A percentile compares a stretch with the other conserved stretches of the same genome.
phyloP scores from a whole-genome alignment of 805 yeast genomes.

The Starmerella khaoyaiensis region DNA sequence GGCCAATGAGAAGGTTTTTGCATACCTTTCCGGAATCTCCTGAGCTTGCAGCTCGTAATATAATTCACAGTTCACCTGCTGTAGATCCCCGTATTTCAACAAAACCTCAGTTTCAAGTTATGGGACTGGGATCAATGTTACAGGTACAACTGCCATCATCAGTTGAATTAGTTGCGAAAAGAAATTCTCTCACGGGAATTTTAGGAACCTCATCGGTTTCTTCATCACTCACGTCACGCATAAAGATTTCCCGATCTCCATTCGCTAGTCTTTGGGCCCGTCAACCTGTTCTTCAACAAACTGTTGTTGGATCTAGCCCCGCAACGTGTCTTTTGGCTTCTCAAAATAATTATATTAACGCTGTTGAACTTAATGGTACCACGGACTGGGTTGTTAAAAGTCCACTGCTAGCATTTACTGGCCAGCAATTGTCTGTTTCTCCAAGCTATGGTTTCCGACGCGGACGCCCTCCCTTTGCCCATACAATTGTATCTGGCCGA shows the following conservation, averaged over 20 bases:
- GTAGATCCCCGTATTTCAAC: slow-evolving; percentile 19
- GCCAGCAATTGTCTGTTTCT: slow-evolving; percentile 24
- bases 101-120: slow-evolving; percentile 14
- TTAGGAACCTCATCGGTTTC: slow-evolving; percentile 9
- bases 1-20: slow-evolving; percentile 14
- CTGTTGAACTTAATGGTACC: slow-evolving; percentile 31
- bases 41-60: slow-evolving; percentile 15
- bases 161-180: slow-evolving; percentile 15
- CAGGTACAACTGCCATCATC: slow-evolving; percentile 55
- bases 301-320: slow-evolving; percentile 18
- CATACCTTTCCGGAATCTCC: slow-evolving; percentile 20
- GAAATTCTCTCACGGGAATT: slow-evolving; percentile 19
- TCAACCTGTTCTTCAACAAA: slow-evolving; percentile 21
- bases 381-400: slow-evolving; percentile 34
- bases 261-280: slow-evolving; percentile 16
- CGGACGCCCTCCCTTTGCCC: slow-evolving; percentile 25
- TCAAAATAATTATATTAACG: slow-evolving; percentile 22
- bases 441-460: slow-evolving; percentile 21
- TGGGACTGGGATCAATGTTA: slow-evolving; percentile 85
- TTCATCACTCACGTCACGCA: slow-evolving; percentile 13
- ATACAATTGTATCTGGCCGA: slow-evolving; percentile 31
- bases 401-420: slow-evolving; percentile 38
- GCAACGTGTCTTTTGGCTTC: slow-evolving; percentile 17
- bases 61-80: slow-evolving; percentile 14
- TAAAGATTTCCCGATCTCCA: slow-evolving; percentile 13